phyloP scores from a whole-genome alignment of 2,329 filamentous ascomycete species.

The Dothistroma septosporum region DNA sequence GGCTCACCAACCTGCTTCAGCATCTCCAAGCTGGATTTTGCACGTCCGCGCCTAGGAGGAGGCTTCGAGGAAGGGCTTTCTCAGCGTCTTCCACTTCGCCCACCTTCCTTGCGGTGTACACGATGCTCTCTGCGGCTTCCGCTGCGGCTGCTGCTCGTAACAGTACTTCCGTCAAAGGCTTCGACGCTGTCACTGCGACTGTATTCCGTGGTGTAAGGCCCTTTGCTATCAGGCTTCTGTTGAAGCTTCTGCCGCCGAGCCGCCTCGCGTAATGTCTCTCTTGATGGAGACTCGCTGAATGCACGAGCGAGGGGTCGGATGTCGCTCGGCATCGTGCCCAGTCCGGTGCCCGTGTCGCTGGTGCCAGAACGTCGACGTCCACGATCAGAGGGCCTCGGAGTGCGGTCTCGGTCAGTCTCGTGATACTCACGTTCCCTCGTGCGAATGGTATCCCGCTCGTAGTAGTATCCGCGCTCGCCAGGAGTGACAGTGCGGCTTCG shows the following conservation, averaged over 20 bases:
- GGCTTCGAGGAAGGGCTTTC: conserved; percentile 10
- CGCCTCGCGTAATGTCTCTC: conserved; percentile 18
- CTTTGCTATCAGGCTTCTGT: conserved; percentile 2
- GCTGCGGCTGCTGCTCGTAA: conserved; percentile 6
- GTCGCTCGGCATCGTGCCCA: conserved; percentile 10
- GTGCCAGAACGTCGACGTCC: conserved; percentile 2
- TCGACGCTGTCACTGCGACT: conserved; percentile 17
- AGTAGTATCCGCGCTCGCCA: conserved; percentile 8
- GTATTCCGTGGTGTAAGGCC: conserved; percentile 22
- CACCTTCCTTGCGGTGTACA: not conserved
- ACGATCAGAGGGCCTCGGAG: conserved; percentile 1
- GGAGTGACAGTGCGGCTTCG: conserved; percentile 12
- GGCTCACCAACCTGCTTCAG: conserved; percentile 6
- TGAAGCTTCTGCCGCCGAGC: conserved; percentile 3
- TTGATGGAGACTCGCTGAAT: conserved; percentile 31
- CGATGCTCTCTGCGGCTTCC: not conserved
- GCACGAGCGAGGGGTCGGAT: conserved; percentile 16
- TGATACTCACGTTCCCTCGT: conserved; percentile 1
- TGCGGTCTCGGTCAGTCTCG: conserved; percentile 5
- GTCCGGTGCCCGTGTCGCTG: conserved; percentile 11
- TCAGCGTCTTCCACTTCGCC: conserved; percentile 15
- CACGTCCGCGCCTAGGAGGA: not conserved
- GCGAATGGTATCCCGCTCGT: conserved; percentile 8
- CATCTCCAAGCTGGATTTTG: conserved; percentile 3
- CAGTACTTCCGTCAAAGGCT: conserved; percentile 18